Evolutionary conservation across 495 filamentous ascomycete species (phyloP), one percentile per base, ranked within the genome.

Genomic region (Aspergillus biplanus): DNA sequence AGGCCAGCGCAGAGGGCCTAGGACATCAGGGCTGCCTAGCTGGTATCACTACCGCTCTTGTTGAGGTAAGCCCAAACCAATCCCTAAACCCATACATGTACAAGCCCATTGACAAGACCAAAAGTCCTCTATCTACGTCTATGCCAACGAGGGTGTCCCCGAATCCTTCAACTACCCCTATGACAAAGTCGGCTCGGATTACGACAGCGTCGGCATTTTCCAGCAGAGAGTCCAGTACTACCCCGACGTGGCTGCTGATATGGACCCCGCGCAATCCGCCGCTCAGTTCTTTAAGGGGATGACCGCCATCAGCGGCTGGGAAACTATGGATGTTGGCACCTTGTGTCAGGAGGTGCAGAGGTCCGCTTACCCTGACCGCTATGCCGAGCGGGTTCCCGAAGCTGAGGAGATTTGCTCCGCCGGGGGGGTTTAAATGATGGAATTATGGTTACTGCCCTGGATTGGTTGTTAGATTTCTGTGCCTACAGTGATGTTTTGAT

Each of bases 301-400:
- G 39, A 44, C 11, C 12, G 12, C 12, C n/a, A 53, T 53, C 15
- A 53, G 50, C 7, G 50, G 50, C 31, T 53, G 50, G 50, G 32
- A 44, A n/a, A 44, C 39, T n/a, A 44, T 44, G 39, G 39, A 44
- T 44, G 39, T 44, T 44, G 39, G 39, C 39, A 44, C 39, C 39
- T 6, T 44, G 4, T 44, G 39, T n/a, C 39, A 44, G 39, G n/a
- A 44, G 62, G 50, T 65, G 35, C 52, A 72, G 58, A 35, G 50
- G 53, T 59, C 56, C 59, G 15, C 39, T 33, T 55, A 62, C 35
- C 42, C 59, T 12, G 48, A 27, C 33, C 6, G 9, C 35, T 65
- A 55, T 16, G 31, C 5, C 13, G 16, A 33, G 6, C 39, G 39
- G 12, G 39, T 44, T 12, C 7, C 39, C 8, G 39, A 44, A 9